Evolutionary conservation across 148 eudicot species (phyloP).

Genomic region (Fagopyrum tataricum): DNA sequence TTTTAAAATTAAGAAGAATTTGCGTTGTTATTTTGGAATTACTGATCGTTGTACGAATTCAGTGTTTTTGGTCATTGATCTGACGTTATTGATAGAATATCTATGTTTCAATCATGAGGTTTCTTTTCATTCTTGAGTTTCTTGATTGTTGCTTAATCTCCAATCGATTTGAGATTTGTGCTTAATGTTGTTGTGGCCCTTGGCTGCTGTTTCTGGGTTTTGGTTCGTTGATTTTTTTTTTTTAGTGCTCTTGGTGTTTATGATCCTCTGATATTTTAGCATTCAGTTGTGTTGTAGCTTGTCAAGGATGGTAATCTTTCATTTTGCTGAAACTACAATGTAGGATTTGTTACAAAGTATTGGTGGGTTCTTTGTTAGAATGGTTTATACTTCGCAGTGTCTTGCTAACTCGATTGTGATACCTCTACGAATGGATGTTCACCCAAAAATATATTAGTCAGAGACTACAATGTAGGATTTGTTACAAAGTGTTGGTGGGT

Average conservation of each 20-base stretch:
- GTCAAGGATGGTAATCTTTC: too few relatives aligned
- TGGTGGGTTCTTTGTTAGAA: too few relatives aligned
- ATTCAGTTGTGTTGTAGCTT: too few relatives aligned
- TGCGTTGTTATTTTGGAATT: not conserved
- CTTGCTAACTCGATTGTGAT: not conserved
- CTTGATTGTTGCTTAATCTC: not conserved
- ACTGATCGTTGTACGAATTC: not conserved
- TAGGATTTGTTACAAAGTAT: not conserved
- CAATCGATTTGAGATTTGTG: not conserved
- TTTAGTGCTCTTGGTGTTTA: not conserved
- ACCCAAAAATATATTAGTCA: too few relatives aligned
- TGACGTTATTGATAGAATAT: not conserved
- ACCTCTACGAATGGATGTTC: too few relatives aligned
- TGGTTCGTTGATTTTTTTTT: not conserved
- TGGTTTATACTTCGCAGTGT: not conserved
- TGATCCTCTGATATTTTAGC: too few relatives aligned
- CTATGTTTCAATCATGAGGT: not conserved
- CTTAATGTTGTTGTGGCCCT: not conserved
- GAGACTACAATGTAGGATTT: too few relatives aligned
- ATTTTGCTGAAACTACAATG: not conserved
- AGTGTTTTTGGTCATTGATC: not conserved
- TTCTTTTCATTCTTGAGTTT: not conserved
- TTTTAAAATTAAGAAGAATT: not conserved
- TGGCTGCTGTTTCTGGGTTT: not conserved
- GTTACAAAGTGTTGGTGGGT: too few relatives aligned